A percentile compares a stretch with the other conserved stretches of the same genome.
These are phyloP conservation scores for Prunella vulgaris DNA, from an alignment of 257 asterid genomes.

Conservation along the genomic window DNA sequence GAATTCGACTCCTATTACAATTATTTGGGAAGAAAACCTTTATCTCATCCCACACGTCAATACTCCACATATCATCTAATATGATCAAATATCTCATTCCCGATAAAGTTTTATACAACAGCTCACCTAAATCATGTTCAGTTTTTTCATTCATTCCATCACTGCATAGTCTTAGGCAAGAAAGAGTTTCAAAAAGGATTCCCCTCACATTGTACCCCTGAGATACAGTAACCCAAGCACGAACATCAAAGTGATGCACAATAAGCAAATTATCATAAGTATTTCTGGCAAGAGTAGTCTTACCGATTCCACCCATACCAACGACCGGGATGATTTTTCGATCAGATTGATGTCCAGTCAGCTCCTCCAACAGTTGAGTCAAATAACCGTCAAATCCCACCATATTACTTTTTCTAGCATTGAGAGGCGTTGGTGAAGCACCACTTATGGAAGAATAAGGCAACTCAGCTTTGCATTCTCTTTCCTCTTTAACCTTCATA, in stretches of 20 bases:
- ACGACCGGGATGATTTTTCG: neutral
- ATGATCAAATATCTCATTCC: neutral
- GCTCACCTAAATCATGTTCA: neutral
- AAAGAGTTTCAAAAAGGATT: neutral
- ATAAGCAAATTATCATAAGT: neutral
- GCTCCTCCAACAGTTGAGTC: neutral
- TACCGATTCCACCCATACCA: neutral
- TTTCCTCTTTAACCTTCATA: neutral
- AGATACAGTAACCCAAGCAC: neutral
- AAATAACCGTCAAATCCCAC: neutral
- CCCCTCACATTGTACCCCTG: neutral
- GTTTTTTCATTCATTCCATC: neutral
- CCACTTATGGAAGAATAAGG: neutral
- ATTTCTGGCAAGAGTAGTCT: neutral
- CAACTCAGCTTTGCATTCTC: neutral
- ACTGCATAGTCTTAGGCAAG: neutral
- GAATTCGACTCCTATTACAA: neutral
- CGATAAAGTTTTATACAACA: neutral
- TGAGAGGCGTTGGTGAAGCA: neutral
- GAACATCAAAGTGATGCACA: neutral
- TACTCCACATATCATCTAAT: neutral
- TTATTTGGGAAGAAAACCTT: neutral
- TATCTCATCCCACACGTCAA: neutral
- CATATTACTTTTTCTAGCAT: neutral
- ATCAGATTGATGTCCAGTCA: neutral